A percentile compares a stretch with the other conserved stretches of the same genome.
Evolutionary conservation across 2,329 filamentous ascomycete species (phyloP).

Genomic region (Fusarium subtropicale): DNA sequence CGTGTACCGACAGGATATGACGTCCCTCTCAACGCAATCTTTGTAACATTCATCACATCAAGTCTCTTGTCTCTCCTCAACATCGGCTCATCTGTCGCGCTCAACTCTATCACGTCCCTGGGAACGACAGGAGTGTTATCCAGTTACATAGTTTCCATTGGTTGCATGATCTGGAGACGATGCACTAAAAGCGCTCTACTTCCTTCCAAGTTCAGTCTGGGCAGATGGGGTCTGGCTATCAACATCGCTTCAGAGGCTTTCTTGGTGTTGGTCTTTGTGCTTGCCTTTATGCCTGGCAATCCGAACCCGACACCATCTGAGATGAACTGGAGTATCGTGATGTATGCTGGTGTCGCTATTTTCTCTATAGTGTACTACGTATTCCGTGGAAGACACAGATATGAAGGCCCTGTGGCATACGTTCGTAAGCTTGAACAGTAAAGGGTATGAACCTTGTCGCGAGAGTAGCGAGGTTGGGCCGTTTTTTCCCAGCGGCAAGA

Average conservation of each 20-base stretch:
- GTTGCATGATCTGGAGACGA: constrained; percentile 42
- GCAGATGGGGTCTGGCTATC: constrained; percentile 30
- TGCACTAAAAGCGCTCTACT: constrained; percentile 29
- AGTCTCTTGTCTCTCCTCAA: constrained; percentile 39
- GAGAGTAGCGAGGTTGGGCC: too few species aligned
- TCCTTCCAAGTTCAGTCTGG: constrained; percentile 33
- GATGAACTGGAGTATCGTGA: constrained; percentile 43
- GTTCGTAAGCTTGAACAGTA: constrained; percentile 14
- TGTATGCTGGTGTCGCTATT: constrained; percentile 16
- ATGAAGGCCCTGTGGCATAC: constrained; percentile 39
- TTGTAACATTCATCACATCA: constrained; percentile 36
- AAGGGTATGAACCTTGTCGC: too few species aligned
- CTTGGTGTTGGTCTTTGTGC: constrained; percentile 34
- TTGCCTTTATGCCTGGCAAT: constrained; percentile 42
- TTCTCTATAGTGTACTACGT: constrained; percentile 35
- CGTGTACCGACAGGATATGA: constrained; percentile 31
- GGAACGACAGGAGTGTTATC: constrained; percentile 37
- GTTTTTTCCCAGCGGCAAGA: too few species aligned
- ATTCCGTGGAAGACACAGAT: constrained; percentile 27
- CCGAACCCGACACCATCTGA: constrained; percentile 25
- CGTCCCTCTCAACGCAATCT: constrained; percentile 38
- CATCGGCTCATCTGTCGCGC: constrained; percentile 36
- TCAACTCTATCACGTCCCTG: constrained; percentile 39
- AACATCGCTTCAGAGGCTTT: constrained; percentile 39
- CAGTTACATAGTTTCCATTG: constrained; percentile 41